A percentile compares a stretch with the other conserved stretches of the same genome.
These are phyloP conservation scores for Gastrodia elata DNA, from an alignment of 106 monocot genomes.

Conservation along the genomic window DNA sequence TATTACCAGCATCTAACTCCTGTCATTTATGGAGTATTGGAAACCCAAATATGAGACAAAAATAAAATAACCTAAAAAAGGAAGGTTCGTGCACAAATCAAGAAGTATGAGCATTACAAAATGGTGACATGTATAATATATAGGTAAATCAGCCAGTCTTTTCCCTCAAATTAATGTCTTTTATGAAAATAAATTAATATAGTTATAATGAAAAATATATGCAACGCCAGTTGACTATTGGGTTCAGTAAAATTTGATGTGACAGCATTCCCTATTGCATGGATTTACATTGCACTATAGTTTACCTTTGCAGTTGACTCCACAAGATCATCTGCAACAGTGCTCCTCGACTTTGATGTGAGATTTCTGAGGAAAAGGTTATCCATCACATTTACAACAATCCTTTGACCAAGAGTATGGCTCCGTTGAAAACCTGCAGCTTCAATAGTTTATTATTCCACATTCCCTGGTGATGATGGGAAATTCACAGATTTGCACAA, in stretches of 20 bases:
- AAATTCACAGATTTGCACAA: constrained; percentile 23
- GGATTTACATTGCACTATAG: neutral
- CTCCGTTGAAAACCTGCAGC: constrained; percentile 28
- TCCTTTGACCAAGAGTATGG: constrained; percentile 85
- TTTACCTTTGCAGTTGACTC: constrained; percentile 61
- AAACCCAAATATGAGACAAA: neutral
- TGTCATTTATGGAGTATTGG: neutral
- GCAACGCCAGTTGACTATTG: neutral
- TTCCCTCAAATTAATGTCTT: too few species aligned
- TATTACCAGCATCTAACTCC: neutral
- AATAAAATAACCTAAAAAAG: neutral
- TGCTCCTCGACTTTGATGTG: constrained; percentile 61
- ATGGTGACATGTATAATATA: neutral
- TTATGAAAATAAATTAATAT: too few species aligned
- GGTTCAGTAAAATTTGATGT: neutral
- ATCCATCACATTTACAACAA: constrained; percentile 87
- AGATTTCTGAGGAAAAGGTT: constrained; percentile 76
- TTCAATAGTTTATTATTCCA: constrained; percentile 29
- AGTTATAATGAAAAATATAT: neutral
- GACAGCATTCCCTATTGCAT: neutral
- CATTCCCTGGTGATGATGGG: constrained; percentile 30
- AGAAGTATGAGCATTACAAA: neutral
- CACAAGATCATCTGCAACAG: constrained; percentile 24
- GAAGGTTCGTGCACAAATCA: neutral
- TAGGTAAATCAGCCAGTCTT: neutral